phyloP scores from a whole-genome alignment of 257 asterid genomes.

The Salvia hispanica region DNA sequence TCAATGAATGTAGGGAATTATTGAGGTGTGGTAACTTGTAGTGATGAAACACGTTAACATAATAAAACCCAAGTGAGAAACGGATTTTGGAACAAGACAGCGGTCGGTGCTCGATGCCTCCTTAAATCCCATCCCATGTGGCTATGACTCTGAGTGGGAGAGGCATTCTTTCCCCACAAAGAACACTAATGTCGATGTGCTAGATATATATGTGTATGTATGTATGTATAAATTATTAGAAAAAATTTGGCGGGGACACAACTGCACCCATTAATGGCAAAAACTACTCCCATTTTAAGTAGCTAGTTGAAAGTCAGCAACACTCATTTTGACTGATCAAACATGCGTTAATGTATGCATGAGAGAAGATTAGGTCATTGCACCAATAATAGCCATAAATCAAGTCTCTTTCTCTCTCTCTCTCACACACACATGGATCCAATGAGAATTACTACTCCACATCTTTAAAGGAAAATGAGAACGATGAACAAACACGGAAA shows the following conservation, averaged over 20 bases:
- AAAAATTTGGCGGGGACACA: neutral
- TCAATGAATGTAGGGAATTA: constrained; percentile 26
- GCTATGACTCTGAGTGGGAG: neutral
- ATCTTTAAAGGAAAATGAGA: no score
- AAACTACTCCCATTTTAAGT: constrained; percentile 8
- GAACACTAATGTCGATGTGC: neutral
- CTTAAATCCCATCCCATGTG: neutral
- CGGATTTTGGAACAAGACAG: constrained; percentile 5
- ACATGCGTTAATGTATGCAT: neutral
- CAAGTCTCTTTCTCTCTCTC: neutral
- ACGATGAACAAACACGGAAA: no score
- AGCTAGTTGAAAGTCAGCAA: neutral
- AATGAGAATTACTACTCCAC: no score
- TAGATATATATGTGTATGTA: neutral
- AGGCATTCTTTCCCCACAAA: neutral
- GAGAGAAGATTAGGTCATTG: neutral
- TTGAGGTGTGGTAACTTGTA: constrained; percentile 23
- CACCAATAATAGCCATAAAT: neutral
- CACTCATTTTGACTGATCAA: constrained; percentile 18
- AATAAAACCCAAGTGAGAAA: neutral
- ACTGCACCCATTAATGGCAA: constrained; percentile 2
- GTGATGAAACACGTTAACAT: constrained; percentile 26
- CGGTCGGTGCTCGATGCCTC: constrained; percentile 15
- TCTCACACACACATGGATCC: no score
- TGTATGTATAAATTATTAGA: neutral